Evolutionary conservation across 768 basidiomycete genomes (phyloP), one percentile per base, ranked within the genome.

Genomic region (Coprinopsis cinerea): DNA sequence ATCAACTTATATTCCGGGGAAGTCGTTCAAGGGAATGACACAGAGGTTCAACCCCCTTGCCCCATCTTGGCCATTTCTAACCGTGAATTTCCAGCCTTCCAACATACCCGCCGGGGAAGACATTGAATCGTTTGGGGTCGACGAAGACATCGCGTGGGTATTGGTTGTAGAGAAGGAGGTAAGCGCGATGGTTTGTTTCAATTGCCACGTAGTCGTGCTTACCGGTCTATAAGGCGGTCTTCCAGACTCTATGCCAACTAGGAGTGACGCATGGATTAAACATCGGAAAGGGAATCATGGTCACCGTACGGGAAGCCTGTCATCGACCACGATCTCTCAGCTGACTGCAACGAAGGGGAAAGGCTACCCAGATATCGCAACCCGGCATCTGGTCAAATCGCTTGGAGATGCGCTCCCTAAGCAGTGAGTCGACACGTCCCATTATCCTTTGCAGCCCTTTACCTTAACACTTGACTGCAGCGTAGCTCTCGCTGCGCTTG

Each of bases 141-240:
- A 72, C n/a, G 67, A 72, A 9, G 62, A 73, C 34, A 59, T 91
- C 11, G 55, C 73, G 1, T 97, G 91, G 89, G 77, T 97, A 4
- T 70, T 98, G 14, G 70, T 98, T 3, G 75, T 97, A 15, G 96
- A 99, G 67, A 99, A 99, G 70, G 96, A 99, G 69, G 95, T 86
- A 26, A 43, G 68, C 54, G 4, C 18, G 7, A 11, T 20, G 9
- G 9, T 20, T 43, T 18, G 13, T 43, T 23, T 24, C 20, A 43
- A 22, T 24, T 18, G 41, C 11, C 22, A 5, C 18, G 2, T 30
- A 22, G 23, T 36, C 27, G 34, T n/a, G 48, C 13, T 25, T 28
- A 20, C 18, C 18, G 9, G 13, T 17, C 24, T 18, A 23, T 23
- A 61, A 97, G 95, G 95, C 96, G 0, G 80, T 96, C n/a, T 98